Evolutionary conservation across 345 rosid genomes (phyloP).

Genomic region (Pistacia vera): DNA sequence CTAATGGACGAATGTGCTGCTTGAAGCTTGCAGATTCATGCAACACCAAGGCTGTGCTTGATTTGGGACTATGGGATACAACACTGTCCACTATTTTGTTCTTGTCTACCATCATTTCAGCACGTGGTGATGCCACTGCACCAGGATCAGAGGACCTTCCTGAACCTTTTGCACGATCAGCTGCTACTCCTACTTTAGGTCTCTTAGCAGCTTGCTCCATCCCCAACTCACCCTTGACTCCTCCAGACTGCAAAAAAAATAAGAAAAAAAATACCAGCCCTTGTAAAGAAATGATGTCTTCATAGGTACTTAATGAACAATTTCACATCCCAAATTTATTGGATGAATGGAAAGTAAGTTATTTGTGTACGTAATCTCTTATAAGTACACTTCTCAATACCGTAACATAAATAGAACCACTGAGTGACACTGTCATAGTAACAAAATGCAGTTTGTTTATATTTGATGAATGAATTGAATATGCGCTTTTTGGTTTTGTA

Average conservation of each 20-base stretch:
- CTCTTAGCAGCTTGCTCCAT: slow-evolving; percentile 69
- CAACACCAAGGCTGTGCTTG: slow-evolving; percentile 30
- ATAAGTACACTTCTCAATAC: not conserved
- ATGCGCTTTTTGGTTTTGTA: not conserved
- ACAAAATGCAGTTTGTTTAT: not conserved
- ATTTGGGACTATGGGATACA: slow-evolving; percentile 36
- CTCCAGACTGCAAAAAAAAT: slow-evolving; percentile 63
- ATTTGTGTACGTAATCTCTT: not conserved
- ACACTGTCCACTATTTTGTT: slow-evolving; percentile 43
- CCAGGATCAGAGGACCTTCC: slow-evolving; percentile 40
- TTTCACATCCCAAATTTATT: not conserved
- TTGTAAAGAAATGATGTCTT: slow-evolving; percentile 11
- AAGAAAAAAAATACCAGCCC: not conserved
- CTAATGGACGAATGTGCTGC: slow-evolving; percentile 39
- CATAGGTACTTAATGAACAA: not conserved
- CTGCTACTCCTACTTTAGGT: slow-evolving; percentile 46
- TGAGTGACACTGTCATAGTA: not conserved
- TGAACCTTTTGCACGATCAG: slow-evolving; percentile 40
- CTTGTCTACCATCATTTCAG: slow-evolving; percentile 40
- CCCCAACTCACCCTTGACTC: slow-evolving; percentile 58
- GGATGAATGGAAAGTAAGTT: not conserved
- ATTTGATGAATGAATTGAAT: not conserved
- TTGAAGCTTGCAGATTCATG: slow-evolving; percentile 47
- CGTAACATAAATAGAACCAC: slow-evolving; percentile 1
- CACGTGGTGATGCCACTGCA: slow-evolving; percentile 33